Conservation (phyloP, 2,329 filamentous ascomycete genomes). For the Pyrenophora seminiperda region DNA sequence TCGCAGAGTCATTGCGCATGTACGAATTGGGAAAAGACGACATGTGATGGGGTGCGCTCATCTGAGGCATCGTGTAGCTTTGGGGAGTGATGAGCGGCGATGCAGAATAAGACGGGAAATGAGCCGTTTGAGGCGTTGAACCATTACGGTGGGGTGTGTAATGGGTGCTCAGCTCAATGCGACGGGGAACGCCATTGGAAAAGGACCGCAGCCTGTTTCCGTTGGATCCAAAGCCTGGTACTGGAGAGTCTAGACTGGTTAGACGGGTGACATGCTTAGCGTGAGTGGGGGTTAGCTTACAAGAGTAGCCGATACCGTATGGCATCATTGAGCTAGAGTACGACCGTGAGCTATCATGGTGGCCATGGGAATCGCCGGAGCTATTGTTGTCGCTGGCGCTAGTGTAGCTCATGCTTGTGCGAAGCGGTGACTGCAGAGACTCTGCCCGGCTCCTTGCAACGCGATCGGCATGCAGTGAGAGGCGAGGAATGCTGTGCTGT, state of each 20-base stretch:
- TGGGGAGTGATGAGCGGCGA: slow-evolving; percentile 48
- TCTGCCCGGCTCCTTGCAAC: slow-evolving; percentile 50
- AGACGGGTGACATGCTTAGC: slow-evolving; percentile 9
- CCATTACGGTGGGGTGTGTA: slow-evolving; percentile 43
- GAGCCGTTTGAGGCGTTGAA: slow-evolving; percentile 48
- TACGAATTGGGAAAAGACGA: slow-evolving; percentile 47
- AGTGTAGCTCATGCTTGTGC: slow-evolving; percentile 55
- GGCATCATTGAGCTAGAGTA: slow-evolving; percentile 46
- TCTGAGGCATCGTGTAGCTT: slow-evolving; percentile 44
- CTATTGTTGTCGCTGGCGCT: slow-evolving; percentile 34
- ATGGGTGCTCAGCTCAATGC: slow-evolving; percentile 50
- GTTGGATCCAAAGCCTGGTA: slow-evolving; percentile 48
- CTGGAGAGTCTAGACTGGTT: slow-evolving; percentile 42
- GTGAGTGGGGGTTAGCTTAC: slow-evolving; percentile 23
- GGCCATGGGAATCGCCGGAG: slow-evolving; percentile 30
- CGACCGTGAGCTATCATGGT: slow-evolving; percentile 32
- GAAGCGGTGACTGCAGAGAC: slow-evolving; percentile 51
- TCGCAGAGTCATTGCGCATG: slow-evolving; percentile 43
- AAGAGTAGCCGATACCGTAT: slow-evolving; percentile 48
- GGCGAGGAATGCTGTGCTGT: slow-evolving; percentile 49
- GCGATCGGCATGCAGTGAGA: slow-evolving; percentile 52
- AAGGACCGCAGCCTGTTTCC: slow-evolving; percentile 49
- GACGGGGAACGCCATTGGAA: slow-evolving; percentile 45
- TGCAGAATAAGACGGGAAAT: slow-evolving; percentile 48
- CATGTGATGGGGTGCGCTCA: slow-evolving; percentile 50